Evolutionary conservation across 2,329 filamentous ascomycete genomes (phyloP), one percentile per base, ranked within the genome.

Genomic region (Trichothecium sympodiale): DNA sequence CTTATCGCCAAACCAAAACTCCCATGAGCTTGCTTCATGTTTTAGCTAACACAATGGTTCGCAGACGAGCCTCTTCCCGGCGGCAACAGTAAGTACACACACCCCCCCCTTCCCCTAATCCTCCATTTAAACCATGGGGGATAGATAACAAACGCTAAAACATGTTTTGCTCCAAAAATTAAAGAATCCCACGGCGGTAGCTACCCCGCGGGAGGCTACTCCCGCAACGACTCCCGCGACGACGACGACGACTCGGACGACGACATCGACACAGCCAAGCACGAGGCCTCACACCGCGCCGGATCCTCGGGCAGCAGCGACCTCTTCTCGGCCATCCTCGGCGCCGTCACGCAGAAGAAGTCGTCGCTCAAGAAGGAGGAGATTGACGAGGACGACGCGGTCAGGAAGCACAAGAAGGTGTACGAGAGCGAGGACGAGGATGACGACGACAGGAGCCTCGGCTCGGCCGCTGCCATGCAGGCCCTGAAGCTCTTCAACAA

Each of bases 401-500:
- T 89, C 16, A 66, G 73, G 46, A 74, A 82, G 45, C 86, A 95
- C 63, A 71, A 87, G 61, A 70, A 81, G 40, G 74, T 80, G 50
- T 94, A 87, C 53, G 61, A 66, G 14, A 59, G 65, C 17, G 57
- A 66, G 37, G 54, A 60, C 43, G 56, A 60, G 46, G 50, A 65
- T 46, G 61, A 67, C 27, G 64, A 71, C 38, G 62, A 67, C 34
- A 57, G 56, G 43, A 67, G 59, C 51, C 76, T 74, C 57, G 83
- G 88, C 50, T 62, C 68, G 48, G 80, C 88, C 35, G 83, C 84
- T 41, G 86, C 83, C 14, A 77, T 88, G 72, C 80, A 88, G 57
- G 83, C 83, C 1, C 57, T 88, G 45, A 87, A 88, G 65, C 74
- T 80, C 66, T 94, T 94, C 59, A 75, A 70, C 27, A 66, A 71